Conservation (phyloP, 2,329 filamentous ascomycete genomes). For the Penicillium nordicum region DNA sequence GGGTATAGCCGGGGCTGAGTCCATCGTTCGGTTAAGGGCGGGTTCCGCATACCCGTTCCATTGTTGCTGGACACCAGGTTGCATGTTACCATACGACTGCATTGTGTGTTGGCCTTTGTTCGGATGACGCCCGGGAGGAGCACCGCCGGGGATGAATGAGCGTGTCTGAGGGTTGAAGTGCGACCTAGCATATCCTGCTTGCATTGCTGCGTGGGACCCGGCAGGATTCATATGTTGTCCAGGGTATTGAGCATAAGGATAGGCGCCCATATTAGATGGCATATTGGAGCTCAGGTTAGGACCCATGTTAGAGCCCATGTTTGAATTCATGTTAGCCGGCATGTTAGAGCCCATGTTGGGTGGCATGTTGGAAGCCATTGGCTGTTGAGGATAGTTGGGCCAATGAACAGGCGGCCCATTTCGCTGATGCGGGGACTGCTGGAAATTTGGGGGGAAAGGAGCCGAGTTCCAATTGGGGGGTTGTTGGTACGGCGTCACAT, state of each 20-base stretch:
- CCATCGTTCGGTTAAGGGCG: slow-evolving; percentile 20
- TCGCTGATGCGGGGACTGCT: slow-evolving; percentile 35
- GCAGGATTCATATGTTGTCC: slow-evolving; percentile 56
- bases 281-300: slow-evolving; percentile 36
- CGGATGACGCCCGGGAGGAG: slow-evolving; percentile 32
- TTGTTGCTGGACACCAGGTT: slow-evolving; percentile 24
- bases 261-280: slow-evolving; percentile 54
- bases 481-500: slow-evolving; percentile 32
- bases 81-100: slow-evolving; percentile 26
- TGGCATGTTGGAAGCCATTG: slow-evolving; percentile 31
- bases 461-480: slow-evolving; percentile 33
- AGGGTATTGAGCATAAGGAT: slow-evolving; percentile 76
- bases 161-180: slow-evolving; percentile 93
- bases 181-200: slow-evolving; percentile 78
- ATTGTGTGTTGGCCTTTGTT: slow-evolving; percentile 31
- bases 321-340: slow-evolving; percentile 43
- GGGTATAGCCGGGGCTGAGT: slow-evolving; percentile 15
- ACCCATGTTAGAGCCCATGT: slow-evolving; percentile 32
- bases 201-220: slow-evolving; percentile 76
- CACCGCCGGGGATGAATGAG: slow-evolving; percentile 72
- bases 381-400: slow-evolving; percentile 30
- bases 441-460: slow-evolving; percentile 32
- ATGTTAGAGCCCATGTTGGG: slow-evolving; percentile 33
- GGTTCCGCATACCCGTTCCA: slow-evolving; percentile 30
- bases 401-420: slow-evolving; percentile 42